phyloP scores from a whole-genome alignment of 495 filamentous ascomycete species.

The Pseudevernia furfuracea region DNA sequence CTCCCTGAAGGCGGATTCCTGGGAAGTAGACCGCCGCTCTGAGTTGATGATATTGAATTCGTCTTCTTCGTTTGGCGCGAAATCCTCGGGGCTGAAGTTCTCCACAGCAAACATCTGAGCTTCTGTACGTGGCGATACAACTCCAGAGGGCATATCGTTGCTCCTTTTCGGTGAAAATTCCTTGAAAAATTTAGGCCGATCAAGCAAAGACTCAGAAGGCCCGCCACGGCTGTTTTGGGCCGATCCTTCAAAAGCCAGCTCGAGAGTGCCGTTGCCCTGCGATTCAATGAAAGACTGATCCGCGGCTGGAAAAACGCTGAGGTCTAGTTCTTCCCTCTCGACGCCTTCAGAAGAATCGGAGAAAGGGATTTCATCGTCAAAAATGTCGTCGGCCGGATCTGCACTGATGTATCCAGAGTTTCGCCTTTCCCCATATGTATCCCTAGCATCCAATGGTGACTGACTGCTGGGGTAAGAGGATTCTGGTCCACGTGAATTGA shows the following conservation, averaged over 20 bases:
- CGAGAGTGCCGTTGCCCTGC: not conserved
- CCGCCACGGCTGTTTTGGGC: not conserved
- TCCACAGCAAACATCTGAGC: not conserved
- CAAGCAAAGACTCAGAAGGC: not conserved
- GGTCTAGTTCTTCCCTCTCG: not conserved
- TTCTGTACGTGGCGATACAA: not conserved
- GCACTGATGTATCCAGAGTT: not conserved
- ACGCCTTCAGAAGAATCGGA: not conserved
- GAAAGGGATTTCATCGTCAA: not conserved
- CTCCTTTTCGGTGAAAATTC: not conserved
- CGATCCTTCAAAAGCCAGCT: not conserved
- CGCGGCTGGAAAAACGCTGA: not conserved
- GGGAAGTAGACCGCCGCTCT: not conserved
- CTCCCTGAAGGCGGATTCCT: not conserved
- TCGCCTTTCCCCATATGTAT: not conserved
- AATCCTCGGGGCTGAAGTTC: not conserved
- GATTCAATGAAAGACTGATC: not conserved
- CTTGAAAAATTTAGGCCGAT: not conserved
- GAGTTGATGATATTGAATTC: not conserved
- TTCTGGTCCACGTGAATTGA: constrained; percentile 11
- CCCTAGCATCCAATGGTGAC: not conserved
- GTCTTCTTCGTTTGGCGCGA: not conserved
- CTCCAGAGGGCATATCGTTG: not conserved
- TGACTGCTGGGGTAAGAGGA: not conserved
- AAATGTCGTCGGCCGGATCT: not conserved